These are phyloP conservation scores for Mucor circinelloides DNA, from an alignment of 371 early-diverging fungal species.

Conservation along the genomic window DNA sequence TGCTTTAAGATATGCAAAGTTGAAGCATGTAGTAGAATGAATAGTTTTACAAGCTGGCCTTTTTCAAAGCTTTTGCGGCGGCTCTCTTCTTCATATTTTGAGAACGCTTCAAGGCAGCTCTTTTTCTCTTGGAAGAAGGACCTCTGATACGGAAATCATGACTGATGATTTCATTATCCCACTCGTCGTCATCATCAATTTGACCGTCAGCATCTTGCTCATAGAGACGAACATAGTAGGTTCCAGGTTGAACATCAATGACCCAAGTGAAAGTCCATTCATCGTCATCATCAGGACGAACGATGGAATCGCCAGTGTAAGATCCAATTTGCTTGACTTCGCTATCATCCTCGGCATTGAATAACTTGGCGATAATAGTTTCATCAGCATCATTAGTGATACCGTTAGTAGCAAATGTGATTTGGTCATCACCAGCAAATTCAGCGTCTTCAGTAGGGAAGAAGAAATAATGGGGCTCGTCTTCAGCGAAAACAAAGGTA, in stretches of 20 bases:
- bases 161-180: slow-evolving; percentile 13
- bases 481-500: slow-evolving; percentile 3
- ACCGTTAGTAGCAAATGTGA: slow-evolving; percentile 2
- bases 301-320: neutral
- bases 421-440: neutral
- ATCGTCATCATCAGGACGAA: neutral
- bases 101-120: neutral
- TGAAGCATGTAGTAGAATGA: neutral
- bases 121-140: neutral
- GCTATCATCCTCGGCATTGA: slow-evolving; percentile 2
- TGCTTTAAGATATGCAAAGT: neutral
- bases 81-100: neutral
- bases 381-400: slow-evolving; percentile 15
- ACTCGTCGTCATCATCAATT: slow-evolving; percentile 20
- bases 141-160: slow-evolving; percentile 4
- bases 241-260: slow-evolving; percentile 12
- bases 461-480: neutral
- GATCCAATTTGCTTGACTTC: slow-evolving; percentile 4
- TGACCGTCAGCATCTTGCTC: slow-evolving; percentile 18
- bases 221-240: slow-evolving; percentile 11
- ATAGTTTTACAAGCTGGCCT: neutral
- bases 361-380: slow-evolving; percentile 5
- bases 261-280: slow-evolving; percentile 14
- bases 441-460: neutral
- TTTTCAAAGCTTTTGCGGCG: neutral